Evolutionary conservation across 2,329 filamentous ascomycete genomes (phyloP), one percentile per base, ranked within the genome.

Genomic region (Magnaporthiopsis incrustans): DNA sequence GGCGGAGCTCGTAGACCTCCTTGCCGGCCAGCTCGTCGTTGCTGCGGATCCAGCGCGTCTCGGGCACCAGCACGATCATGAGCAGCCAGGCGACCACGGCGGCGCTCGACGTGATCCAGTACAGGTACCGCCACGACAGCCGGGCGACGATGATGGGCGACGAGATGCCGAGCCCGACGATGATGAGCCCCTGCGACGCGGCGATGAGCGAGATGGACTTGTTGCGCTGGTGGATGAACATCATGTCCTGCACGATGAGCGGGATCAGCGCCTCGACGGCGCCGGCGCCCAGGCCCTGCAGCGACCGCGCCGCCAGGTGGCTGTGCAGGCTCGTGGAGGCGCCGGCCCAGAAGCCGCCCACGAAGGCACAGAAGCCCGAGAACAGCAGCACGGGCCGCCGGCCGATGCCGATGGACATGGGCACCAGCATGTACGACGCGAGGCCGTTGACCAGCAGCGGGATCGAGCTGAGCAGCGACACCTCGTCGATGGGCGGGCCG

Each of bases 211-310:
- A 63, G 33, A 68, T 65, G 25, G 66, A 50, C 44, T 65, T 65
- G 33, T 63, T 64, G 15, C 65, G 57, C 57, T 66, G 64, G 57
- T 65, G 65, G 22, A 65, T 60, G 57, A 66, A 66, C 50, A 66
- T 65, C 18, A 62, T 66, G 25, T 65, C 65, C 64, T 66, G 65
- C 3, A 66, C 62, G 64, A 66, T 66, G 30, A 71, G 67, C 64
- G 76, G 76, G 11, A 78, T 72, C 3, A 78, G 72, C 7, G 72
- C 77, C 65, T 78, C 76, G 1, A 73, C 75, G 1, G 75, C 73
- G 44, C 76, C 77, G 1, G 75, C 74, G 0, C 76, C 74, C 22
- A 78, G 59, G 8, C 74, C 75, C 59, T 73, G 71, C 8, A 78
- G 65, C 14, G 76, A 73, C 1, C 77, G 73, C 7, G 74, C 67